These are phyloP conservation scores for Pseudonectria foliicola DNA, from an alignment of 2,329 filamentous ascomycete species.

Conservation along the genomic window DNA sequence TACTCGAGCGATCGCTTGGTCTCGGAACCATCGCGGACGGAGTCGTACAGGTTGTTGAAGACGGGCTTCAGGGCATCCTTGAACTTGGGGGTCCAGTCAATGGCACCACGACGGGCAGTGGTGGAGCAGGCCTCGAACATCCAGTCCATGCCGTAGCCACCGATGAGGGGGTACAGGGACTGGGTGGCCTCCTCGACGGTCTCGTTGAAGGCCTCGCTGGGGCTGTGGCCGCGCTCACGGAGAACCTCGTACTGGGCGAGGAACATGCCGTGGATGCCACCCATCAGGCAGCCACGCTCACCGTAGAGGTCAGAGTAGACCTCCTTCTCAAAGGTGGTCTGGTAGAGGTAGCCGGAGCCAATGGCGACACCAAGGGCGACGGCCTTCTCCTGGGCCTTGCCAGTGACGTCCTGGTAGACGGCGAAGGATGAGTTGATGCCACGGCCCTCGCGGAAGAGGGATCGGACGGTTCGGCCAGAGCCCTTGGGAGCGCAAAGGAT, in stretches of 20 bases:
- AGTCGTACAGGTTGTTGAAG: slow-evolving; percentile 95
- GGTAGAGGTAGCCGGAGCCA: slow-evolving; percentile 97
- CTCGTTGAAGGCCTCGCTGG: slow-evolving; percentile 99
- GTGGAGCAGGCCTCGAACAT: slow-evolving; percentile 99
- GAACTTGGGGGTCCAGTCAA: slow-evolving; percentile 97
- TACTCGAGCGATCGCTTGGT: slow-evolving; percentile 95
- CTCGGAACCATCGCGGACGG: slow-evolving; percentile 85
- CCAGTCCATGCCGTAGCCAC: slow-evolving; percentile 98
- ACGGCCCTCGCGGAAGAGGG: slow-evolving; percentile 97
- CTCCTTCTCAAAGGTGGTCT: slow-evolving; percentile 99
- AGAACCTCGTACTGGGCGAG: slow-evolving; percentile 99
- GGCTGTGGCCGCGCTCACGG: slow-evolving; percentile 94
- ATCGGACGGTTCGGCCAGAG: slow-evolving; percentile 95
- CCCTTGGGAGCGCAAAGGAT: slow-evolving; percentile 99
- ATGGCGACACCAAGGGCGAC: slow-evolving; percentile 94
- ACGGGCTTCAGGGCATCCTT: slow-evolving; percentile 98
- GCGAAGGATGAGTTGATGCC: slow-evolving; percentile 99
- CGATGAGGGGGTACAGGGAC: slow-evolving; percentile 95
- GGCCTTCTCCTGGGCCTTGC: slow-evolving; percentile 97
- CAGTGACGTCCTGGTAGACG: slow-evolving; percentile 96
- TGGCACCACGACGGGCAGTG: slow-evolving; percentile 94
- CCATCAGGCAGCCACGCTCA: slow-evolving; percentile 99
- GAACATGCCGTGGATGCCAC: slow-evolving; percentile 99
- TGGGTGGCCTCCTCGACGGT: slow-evolving; percentile 99
- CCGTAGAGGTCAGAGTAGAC: slow-evolving; percentile 99